Evolutionary conservation across 177 flowering plant species (phyloP), one percentile per base, ranked within the genome.

Genomic region (Vitis hybrid): DNA sequence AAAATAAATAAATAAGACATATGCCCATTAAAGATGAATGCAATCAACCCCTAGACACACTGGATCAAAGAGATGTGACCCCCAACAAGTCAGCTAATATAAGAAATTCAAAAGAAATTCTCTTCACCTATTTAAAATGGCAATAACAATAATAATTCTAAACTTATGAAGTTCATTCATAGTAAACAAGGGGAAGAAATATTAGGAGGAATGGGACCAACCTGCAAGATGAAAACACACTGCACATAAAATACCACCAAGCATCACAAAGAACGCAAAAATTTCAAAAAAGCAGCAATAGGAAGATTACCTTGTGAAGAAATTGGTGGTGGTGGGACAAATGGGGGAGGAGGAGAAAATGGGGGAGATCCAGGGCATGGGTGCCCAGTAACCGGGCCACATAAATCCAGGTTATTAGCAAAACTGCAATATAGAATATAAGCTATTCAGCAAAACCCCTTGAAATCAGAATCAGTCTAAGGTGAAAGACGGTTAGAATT

Each of bases 281-380:
- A 20, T 18, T 57, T 16, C 6, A 12, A 54, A 66, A 13, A 29
- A 13, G 22, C 34, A 63, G 16, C 6, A 22, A 13, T 3, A 16
- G 61, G 15, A 49, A 63, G 49, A 59, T 65, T 66, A 88, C 93
- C 85, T 75, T 84, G 88, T 2, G 81, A 15, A 70, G 85, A 59
- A 63, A 83, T 72, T 53, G 88, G 79, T 9, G 87, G 77, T 49
- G 88, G 88, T 10, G 88, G 88, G 16, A 87, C 82, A 79, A 86
- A 87, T n/a, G 93, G 90, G 63, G 93, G 93, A 20, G 93, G 93
- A 22, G 93, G 93, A 76, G 93, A 89, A 77, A 89, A 89, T 61
- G 93, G 90, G 58, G 93, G 90, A 76, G 93, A 89, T 60, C 93
- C 93, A 9, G 93, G 93, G 76, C 93, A 87, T n/a, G 91, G 90